A percentile compares a stretch with the other conserved stretches of the same genome.
Conservation (phyloP, 2,329 filamentous ascomycete species). For the Claviceps sp. region DNA sequence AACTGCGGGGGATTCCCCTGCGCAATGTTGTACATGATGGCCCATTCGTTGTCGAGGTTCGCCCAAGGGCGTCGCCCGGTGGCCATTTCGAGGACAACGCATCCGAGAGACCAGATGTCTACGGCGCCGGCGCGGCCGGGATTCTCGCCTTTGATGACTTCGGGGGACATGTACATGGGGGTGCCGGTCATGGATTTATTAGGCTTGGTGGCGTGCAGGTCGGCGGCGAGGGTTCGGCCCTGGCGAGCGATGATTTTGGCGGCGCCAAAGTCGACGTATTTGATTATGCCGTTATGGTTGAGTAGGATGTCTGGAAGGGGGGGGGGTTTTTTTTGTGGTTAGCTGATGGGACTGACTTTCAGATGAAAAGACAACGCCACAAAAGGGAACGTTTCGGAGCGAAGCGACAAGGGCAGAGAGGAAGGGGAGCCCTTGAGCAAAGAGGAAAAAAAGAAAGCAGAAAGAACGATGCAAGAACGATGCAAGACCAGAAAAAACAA, state of each 20-base stretch:
- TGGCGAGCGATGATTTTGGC: conserved; percentile 94
- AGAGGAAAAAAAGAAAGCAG: background rate
- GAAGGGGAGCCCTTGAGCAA: background rate
- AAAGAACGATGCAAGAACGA: no score
- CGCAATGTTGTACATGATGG: conserved; percentile 99
- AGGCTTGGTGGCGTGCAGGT: conserved; percentile 45
- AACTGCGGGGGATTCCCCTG: conserved; percentile 87
- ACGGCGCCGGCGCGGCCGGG: conserved; percentile 72
- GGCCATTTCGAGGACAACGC: conserved; percentile 94
- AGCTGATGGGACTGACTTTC: conserved; percentile 6
- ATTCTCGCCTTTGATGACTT: conserved; percentile 87
- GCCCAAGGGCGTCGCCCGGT: conserved; percentile 92
- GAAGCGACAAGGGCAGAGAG: background rate
- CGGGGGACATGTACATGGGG: conserved; percentile 99
- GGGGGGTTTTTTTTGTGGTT: no score
- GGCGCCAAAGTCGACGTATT: conserved; percentile 96
- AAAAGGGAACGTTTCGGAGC: background rate
- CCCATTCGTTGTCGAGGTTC: conserved; percentile 95
- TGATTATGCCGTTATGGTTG: conserved; percentile 95
- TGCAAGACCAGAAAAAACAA: background rate
- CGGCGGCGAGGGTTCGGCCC: conserved; percentile 64
- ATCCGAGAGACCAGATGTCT: conserved; percentile 93
- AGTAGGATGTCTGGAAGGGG: conserved; percentile 94
- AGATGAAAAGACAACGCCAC: background rate
- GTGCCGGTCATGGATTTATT: conserved; percentile 95